Evolutionary conservation across 164 flowering plant genomes (phyloP).

Genomic region (Vitis amurensis): DNA sequence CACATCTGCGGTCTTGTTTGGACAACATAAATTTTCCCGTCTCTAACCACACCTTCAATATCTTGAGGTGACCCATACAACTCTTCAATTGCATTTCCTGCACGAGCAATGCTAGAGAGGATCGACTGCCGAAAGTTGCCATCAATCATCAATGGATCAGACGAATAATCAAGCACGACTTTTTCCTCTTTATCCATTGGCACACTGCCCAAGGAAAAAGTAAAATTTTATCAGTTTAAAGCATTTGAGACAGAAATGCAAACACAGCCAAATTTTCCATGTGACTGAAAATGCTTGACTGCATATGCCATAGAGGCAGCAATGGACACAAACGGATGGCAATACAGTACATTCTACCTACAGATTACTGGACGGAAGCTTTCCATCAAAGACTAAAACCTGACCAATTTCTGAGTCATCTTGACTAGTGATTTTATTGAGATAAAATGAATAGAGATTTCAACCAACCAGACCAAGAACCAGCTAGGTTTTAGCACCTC

Average conservation of each 20-base stretch:
- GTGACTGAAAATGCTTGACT: background rate
- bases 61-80: slow-evolving; percentile 91
- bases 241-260: background rate
- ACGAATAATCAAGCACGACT: slow-evolving; percentile 78
- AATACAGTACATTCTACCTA: too few species aligned
- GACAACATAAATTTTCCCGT: slow-evolving; percentile 85
- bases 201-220: slow-evolving; percentile 52
- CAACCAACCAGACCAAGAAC: too few species aligned
- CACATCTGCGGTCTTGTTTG: slow-evolving; percentile 97
- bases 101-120: slow-evolving; percentile 76
- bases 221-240: background rate
- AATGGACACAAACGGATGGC: too few species aligned
- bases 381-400: too few species aligned
- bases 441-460: too few species aligned
- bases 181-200: slow-evolving; percentile 96
- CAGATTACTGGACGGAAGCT: too few species aligned
- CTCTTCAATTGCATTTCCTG: slow-evolving; percentile 83
- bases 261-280: background rate
- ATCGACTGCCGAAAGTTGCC: slow-evolving; percentile 56
- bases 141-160: slow-evolving; percentile 67
- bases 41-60: slow-evolving; percentile 92
- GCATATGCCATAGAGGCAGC: background rate
- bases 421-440: too few species aligned
- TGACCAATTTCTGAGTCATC: too few species aligned
- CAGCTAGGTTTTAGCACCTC: too few species aligned